Evolutionary conservation across 2,329 filamentous ascomycete species (phyloP).

Genomic region (Hymenoscyphus fraxineus): DNA sequence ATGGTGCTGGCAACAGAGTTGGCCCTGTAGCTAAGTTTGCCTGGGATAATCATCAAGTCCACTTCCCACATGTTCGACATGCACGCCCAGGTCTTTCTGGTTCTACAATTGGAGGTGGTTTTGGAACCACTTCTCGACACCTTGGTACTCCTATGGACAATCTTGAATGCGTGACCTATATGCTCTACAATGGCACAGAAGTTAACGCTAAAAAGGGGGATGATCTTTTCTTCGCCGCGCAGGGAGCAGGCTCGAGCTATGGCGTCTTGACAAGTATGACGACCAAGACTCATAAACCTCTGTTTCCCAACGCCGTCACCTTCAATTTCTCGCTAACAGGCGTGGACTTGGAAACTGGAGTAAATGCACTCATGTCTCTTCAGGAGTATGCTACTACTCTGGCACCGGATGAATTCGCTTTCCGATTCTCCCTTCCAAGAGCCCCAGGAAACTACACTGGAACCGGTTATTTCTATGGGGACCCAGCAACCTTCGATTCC

Average conservation of each 20-base stretch:
- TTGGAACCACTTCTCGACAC: slow-evolving; percentile 14
- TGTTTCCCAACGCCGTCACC: slow-evolving; percentile 3
- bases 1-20: slow-evolving; percentile 15
- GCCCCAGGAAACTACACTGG: slow-evolving; percentile 1
- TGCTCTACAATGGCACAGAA: slow-evolving; percentile 19
- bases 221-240: slow-evolving; percentile 18
- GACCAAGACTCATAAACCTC: slow-evolving; percentile 16
- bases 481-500: slow-evolving; percentile 13
- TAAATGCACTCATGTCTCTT: slow-evolving; percentile 2
- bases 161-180: slow-evolving; percentile 15
- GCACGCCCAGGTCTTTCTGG: slow-evolving; percentile 15
- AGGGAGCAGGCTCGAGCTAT: slow-evolving; percentile 16
- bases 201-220: slow-evolving; percentile 8
- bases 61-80: slow-evolving; percentile 19
- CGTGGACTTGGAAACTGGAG: background rate
- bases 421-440: slow-evolving; percentile 11
- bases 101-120: slow-evolving; percentile 18
- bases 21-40: slow-evolving; percentile 13
- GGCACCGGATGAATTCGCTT: slow-evolving; percentile 17
- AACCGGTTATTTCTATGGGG: slow-evolving; percentile 18
- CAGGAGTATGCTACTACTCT: slow-evolving; percentile 18
- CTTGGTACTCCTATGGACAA: slow-evolving; percentile 18
- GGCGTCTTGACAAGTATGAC: slow-evolving; percentile 16
- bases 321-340: slow-evolving; percentile 10
- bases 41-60: slow-evolving; percentile 14